A percentile compares a stretch with the other conserved stretches of the same genome.
phyloP scores from a whole-genome alignment of 768 basidiomycete species.

The Holtermanniella nyarrowii region DNA sequence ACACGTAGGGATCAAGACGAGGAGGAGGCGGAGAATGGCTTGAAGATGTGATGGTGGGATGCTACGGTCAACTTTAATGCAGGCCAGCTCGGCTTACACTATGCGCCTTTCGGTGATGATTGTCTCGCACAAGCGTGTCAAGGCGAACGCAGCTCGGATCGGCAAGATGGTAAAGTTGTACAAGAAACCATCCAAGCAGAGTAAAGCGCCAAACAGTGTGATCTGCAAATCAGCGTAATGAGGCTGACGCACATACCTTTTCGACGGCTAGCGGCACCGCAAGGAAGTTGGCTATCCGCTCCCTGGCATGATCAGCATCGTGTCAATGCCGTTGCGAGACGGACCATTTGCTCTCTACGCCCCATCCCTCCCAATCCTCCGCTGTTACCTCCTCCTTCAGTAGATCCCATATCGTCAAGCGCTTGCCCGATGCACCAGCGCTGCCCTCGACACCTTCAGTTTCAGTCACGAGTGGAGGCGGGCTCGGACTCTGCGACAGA shows the following conservation, averaged over 20 bases:
- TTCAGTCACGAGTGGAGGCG: background rate
- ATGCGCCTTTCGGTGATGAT: background rate
- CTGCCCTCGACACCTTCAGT: no score
- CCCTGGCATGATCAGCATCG: conserved; percentile 46
- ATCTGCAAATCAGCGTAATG: conserved; percentile 48
- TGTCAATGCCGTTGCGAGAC: background rate
- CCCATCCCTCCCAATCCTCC: conserved; percentile 34
- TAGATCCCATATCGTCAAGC: conserved; percentile 31
- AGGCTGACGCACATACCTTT: conserved; percentile 53
- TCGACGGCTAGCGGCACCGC: conserved; percentile 86
- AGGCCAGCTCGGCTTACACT: no score
- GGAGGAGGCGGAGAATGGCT: conserved; percentile 68
- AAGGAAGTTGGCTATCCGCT: conserved; percentile 90
- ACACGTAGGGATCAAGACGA: conserved; percentile 63
- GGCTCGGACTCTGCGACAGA: background rate
- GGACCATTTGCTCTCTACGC: conserved; percentile 39
- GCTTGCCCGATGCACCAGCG: no score
- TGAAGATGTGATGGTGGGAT: conserved; percentile 55
- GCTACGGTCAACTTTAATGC: conserved; percentile 2
- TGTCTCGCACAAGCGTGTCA: conserved; percentile 13
- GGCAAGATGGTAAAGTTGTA: conserved; percentile 97
- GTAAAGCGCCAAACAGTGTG: conserved; percentile 77
- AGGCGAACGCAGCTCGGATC: conserved; percentile 51
- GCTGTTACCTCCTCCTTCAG: conserved; percentile 32
- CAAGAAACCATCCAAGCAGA: conserved; percentile 93